Percentiles rank a stretch among this genome's conserved stretches.
phyloP scores from a whole-genome alignment of 192 early-diverging fungal species.

The Dissophora ornata region DNA sequence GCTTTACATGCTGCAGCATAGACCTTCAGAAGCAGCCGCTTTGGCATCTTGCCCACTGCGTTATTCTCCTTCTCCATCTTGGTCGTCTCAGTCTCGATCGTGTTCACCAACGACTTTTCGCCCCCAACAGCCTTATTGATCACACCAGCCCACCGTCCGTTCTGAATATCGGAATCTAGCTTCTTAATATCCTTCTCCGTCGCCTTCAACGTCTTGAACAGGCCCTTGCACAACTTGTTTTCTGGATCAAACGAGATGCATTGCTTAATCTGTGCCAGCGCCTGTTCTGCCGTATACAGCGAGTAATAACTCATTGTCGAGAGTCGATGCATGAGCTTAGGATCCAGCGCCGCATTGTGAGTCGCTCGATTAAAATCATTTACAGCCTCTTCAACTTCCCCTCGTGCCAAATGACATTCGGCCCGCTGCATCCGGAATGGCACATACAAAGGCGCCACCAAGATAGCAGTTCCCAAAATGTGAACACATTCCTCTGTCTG shows the following conservation, averaged over 20 bases:
- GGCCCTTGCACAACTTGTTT: constrained; percentile 85
- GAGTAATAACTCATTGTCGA: constrained; percentile 77
- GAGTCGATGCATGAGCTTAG: constrained; percentile 70
- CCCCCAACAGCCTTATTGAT: constrained; percentile 68
- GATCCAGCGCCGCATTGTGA: constrained; percentile 76
- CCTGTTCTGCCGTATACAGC: constrained; percentile 76
- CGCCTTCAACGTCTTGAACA: constrained; percentile 78
- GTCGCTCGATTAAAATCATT: constrained; percentile 84
- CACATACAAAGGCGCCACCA: constrained; percentile 64
- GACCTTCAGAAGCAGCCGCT: constrained; percentile 52
- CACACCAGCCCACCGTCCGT: constrained; percentile 68
- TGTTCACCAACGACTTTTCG: constrained; percentile 29
- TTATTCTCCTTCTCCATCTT: constrained; percentile 54
- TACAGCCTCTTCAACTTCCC: constrained; percentile 87
- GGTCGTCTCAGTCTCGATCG: constrained; percentile 36
- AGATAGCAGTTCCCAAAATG: constrained; percentile 62
- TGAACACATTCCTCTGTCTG: constrained; percentile 68
- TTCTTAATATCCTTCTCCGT: constrained; percentile 77
- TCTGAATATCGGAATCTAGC: constrained; percentile 65
- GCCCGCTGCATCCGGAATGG: constrained; percentile 74
- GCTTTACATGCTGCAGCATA: constrained; percentile 73
- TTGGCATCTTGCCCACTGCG: constrained; percentile 49
- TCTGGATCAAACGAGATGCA: constrained; percentile 93
- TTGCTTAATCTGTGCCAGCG: constrained; percentile 79
- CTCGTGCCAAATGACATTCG: constrained; percentile 75